A percentile compares a stretch with the other conserved stretches of the same genome.
Conservation (phyloP, 129 eudicot genomes). For the Escallonia rubra region DNA sequence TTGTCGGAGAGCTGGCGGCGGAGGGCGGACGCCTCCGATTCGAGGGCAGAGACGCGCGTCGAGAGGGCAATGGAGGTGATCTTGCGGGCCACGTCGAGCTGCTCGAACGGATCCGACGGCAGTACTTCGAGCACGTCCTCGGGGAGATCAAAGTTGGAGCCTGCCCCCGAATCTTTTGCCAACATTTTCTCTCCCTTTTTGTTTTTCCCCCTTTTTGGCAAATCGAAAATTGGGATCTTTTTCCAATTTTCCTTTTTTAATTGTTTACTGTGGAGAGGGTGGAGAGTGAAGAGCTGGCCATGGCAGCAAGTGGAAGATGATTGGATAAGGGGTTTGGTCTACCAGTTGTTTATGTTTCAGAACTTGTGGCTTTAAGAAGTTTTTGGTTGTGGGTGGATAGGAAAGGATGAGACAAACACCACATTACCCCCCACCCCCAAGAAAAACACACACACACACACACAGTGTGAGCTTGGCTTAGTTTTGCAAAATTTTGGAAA, state of each 20-base stretch:
- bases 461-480: background rate
- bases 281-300: background rate
- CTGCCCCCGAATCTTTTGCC: conserved; percentile 32
- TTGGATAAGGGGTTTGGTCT: conserved; percentile 13
- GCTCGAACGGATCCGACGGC: conserved; percentile 91
- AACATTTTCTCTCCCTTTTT: conserved; percentile 18
- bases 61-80: conserved; percentile 96
- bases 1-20: conserved; percentile 50
- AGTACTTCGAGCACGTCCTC: conserved; percentile 59
- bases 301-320: background rate
- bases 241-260: too few relatives aligned
- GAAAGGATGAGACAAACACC: background rate
- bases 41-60: conserved; percentile 78
- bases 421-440: background rate
- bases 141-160: conserved; percentile 56
- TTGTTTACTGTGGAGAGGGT: background rate
- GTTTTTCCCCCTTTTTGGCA: background rate
- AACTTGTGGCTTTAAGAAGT: conserved; percentile 20
- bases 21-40: conserved; percentile 77
- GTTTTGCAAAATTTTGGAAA: too few relatives aligned
- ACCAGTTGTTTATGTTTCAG: background rate
- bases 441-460: too few relatives aligned
- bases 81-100: conserved; percentile 89
- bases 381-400: background rate
- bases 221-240: background rate